phyloP scores from a whole-genome alignment of 257 asterid species.

The Sherardia arvensis region DNA sequence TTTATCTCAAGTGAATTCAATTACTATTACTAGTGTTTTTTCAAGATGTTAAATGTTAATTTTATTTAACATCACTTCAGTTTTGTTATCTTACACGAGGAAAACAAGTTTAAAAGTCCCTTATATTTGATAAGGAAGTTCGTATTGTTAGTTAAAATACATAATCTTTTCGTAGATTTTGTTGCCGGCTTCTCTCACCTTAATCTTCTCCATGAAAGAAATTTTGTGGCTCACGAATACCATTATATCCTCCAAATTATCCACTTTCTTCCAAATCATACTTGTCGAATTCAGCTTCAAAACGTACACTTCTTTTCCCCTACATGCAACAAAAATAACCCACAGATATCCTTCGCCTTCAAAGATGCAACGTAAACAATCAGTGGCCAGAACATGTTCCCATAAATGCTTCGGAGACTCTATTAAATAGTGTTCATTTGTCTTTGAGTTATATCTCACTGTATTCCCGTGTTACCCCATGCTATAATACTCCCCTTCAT shows the following conservation, averaged over 20 bases:
- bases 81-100: too few species aligned
- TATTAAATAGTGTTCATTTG: background rate
- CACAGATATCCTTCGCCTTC: background rate
- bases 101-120: too few species aligned
- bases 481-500: background rate
- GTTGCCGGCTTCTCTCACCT: background rate
- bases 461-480: background rate
- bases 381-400: background rate
- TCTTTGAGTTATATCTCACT: background rate
- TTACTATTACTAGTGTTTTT: too few species aligned
- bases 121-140: too few species aligned
- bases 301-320: background rate
- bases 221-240: slow-evolving; percentile 3
- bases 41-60: too few species aligned
- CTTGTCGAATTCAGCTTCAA: background rate
- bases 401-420: background rate
- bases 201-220: background rate
- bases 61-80: too few species aligned
- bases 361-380: background rate
- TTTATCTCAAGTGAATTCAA: too few species aligned
- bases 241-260: slow-evolving; percentile 12
- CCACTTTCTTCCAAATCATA: slow-evolving; percentile 1
- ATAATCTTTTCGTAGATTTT: too few species aligned
- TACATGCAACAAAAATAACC: background rate
- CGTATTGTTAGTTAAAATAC: too few species aligned